phyloP scores from a whole-genome alignment of 2,329 filamentous ascomycete species.

The Stagonosporopsis vannaccii region DNA sequence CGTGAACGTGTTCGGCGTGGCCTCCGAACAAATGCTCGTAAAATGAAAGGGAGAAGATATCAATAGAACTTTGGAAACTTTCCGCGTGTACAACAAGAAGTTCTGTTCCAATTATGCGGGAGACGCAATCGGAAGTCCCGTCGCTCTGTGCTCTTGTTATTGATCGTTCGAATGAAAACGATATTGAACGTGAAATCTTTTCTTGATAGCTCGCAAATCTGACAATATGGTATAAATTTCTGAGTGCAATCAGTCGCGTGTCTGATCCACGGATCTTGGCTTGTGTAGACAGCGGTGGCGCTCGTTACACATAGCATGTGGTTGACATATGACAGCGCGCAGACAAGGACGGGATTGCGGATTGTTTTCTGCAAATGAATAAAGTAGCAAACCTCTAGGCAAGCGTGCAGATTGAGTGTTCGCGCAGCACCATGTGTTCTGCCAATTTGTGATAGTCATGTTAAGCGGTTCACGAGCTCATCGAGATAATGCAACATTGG shows the following conservation, averaged over 20 bases:
- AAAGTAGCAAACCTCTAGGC: neutral
- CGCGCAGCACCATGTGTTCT: neutral
- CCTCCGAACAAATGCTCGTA: neutral
- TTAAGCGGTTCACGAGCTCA: neutral
- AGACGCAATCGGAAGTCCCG: neutral
- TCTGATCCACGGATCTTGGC: neutral
- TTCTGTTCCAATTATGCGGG: neutral
- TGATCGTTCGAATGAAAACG: neutral
- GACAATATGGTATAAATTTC: too few species aligned
- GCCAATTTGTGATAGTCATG: neutral
- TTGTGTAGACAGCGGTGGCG: neutral
- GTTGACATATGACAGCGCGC: neutral
- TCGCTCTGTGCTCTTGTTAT: neutral
- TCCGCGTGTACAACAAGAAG: neutral
- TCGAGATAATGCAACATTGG: conserved; percentile 4
- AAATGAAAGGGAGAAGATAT: conserved; percentile 4
- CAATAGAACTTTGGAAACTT: neutral
- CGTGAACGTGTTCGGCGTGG: neutral
- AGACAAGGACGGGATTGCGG: neutral
- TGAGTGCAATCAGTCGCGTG: neutral
- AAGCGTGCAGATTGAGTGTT: too few species aligned
- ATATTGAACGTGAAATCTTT: neutral
- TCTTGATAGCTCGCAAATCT: too few species aligned
- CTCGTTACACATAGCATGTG: neutral
- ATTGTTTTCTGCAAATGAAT: neutral